Conservation (phyloP, 106 monocot species). For the Dactylorhiza incarnata region DNA sequence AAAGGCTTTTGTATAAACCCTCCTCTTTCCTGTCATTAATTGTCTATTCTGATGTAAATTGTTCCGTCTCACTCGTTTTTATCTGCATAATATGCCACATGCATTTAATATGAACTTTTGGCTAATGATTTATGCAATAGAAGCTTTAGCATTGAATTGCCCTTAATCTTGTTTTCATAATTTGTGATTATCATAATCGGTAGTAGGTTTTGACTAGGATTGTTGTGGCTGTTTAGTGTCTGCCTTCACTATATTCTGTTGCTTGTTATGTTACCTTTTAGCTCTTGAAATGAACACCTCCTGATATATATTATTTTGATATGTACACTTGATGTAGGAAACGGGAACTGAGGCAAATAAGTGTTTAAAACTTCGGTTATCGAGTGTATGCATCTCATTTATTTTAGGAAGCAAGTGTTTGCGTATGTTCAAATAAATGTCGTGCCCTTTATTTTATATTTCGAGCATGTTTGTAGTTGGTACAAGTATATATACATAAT, state of each 20-base stretch:
- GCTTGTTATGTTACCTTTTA: not conserved
- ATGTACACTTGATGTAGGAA: not conserved
- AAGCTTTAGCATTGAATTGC: not conserved
- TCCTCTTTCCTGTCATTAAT: no score
- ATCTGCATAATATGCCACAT: not conserved
- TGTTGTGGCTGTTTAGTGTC: not conserved
- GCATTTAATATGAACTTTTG: not conserved
- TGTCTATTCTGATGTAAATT: no score
- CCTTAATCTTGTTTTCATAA: not conserved
- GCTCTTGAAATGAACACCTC: not conserved
- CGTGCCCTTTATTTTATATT: no score
- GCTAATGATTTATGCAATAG: not conserved
- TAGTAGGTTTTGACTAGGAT: not conserved
- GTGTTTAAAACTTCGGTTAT: not conserved
- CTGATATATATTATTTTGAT: not conserved
- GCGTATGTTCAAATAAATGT: no score
- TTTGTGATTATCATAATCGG: not conserved
- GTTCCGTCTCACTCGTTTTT: not conserved
- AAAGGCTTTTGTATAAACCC: no score
- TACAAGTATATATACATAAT: no score
- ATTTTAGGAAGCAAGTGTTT: not conserved
- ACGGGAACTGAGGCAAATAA: not conserved
- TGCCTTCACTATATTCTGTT: not conserved
- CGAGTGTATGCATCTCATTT: not conserved
- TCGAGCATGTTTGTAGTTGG: no score